Evolutionary conservation across 495 filamentous ascomycete genomes (phyloP), one percentile per base, ranked within the genome.

Genomic region (Tirmania nivea): DNA sequence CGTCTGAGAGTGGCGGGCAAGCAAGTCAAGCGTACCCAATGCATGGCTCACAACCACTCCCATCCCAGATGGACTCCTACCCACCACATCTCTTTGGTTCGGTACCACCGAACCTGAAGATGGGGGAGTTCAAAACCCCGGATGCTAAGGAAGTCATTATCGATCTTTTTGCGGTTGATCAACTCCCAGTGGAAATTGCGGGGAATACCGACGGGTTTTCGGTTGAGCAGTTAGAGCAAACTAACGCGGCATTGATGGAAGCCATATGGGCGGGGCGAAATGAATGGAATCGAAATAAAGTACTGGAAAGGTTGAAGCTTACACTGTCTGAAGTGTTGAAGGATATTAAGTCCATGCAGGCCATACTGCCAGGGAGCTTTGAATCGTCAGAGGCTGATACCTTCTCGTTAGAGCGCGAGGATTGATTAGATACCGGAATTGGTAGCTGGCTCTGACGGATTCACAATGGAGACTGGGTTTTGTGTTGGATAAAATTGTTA

Each of bases 171-270:
- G 68, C 71, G 37, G 63, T 83, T 39, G 63, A 72, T 10, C 60
- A 69, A 12, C 71, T 93, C 35, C 72, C 82, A 51, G 59, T 70
- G 0, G 64, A 73, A 31, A 66, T 94, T 19, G 75, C 77, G 0
- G 65, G 74, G 14, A 72, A 74, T 34, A 84, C 83, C 8, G 81
- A 80, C 45, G 87, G 87, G 0, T 87, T 78, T 68, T 82, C 78
- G 1, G 79, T 97, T 39, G 90, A 96, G 68, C 92, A 97, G 65
- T 72, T 97, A 34, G 89, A 96, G 69, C 88, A 94, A 65, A 77
- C 93, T 63, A 84, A 86, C 63, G 78, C 87, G n/a, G 78, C 77
- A 54, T 68, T 94, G 60, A 95, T 95, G 89, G 80, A 87, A 55
- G 75, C 77, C 45, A 70, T 96, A 12, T 97, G 90, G 90, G 75